Evolutionary conservation across 441 rosid genomes (phyloP).

Genomic region (Geranium incanum): DNA sequence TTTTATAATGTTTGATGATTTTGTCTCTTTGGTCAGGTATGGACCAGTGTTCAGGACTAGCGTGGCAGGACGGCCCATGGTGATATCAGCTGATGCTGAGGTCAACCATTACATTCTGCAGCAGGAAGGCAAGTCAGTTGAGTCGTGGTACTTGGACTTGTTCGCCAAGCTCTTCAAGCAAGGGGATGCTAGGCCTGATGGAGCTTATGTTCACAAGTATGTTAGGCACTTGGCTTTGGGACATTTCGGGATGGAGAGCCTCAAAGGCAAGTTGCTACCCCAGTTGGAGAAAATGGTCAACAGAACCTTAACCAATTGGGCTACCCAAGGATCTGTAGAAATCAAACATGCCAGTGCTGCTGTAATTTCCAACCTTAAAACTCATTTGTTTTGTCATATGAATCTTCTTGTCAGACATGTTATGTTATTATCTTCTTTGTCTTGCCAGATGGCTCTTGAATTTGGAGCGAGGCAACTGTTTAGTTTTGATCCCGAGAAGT

Average conservation of each 20-base stretch:
- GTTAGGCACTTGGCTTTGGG: conserved; percentile 12
- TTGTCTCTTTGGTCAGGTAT: conserved; percentile 22
- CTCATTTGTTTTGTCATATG: not conserved
- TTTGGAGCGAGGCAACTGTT: conserved; percentile 16
- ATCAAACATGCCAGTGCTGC: conserved; percentile 18
- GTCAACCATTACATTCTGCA: conserved; percentile 27
- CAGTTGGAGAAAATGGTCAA: conserved; percentile 17
- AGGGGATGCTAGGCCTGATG: conserved; percentile 18
- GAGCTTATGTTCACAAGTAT: conserved; percentile 26
- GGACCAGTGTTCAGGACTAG: conserved; percentile 42
- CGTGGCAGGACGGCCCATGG: conserved; percentile 27
- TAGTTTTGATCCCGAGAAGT: conserved; percentile 18
- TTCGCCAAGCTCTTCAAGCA: conserved; percentile 26
- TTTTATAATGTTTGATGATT: not conserved
- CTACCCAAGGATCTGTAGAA: conserved; percentile 17
- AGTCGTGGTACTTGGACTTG: conserved; percentile 27
- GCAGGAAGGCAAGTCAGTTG: conserved; percentile 31
- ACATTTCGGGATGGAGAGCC: conserved; percentile 24
- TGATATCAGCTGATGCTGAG: conserved; percentile 37
- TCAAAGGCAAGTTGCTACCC: conserved; percentile 24
- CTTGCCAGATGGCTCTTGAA: conserved; percentile 20
- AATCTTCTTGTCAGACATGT: no score
- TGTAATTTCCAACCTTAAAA: conserved; percentile 14
- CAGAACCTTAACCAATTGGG: conserved; percentile 20
- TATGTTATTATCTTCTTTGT: not conserved